Evolutionary conservation across 352 stramenopile genomes (phyloP).

Genomic region (Bremia lactucae): DNA sequence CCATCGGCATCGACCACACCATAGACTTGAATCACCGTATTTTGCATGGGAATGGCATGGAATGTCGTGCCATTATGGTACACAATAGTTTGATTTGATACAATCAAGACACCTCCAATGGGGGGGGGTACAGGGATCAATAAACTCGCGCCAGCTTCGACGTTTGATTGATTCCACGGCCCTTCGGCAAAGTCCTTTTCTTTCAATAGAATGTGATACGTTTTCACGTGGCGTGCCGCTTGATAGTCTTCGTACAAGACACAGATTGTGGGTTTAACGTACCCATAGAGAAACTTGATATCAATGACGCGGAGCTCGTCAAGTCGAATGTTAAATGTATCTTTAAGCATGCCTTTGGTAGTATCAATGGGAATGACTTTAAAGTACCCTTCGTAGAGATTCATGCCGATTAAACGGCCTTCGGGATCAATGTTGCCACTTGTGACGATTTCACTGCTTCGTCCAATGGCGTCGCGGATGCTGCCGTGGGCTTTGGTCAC

Average conservation of each 20-base stretch:
- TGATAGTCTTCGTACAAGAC: constrained; percentile 89
- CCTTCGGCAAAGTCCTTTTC: constrained; percentile 86
- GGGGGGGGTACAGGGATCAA: constrained; percentile 83
- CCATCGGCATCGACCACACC: constrained; percentile 82
- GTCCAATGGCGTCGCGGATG: constrained; percentile 78
- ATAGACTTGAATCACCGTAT: constrained; percentile 85
- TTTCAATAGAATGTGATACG: constrained; percentile 84
- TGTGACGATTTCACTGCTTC: constrained; percentile 83
- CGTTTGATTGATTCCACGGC: constrained; percentile 84
- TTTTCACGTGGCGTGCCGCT: constrained; percentile 85
- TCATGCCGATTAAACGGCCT: constrained; percentile 82
- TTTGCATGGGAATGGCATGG: constrained; percentile 87
- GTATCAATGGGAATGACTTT: constrained; percentile 85
- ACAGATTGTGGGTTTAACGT: constrained; percentile 83
- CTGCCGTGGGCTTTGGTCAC: constrained; percentile 81
- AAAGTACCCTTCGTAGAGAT: constrained; percentile 87
- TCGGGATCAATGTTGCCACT: constrained; percentile 84
- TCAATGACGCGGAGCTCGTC: constrained; percentile 89
- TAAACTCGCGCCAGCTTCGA: constrained; percentile 79
- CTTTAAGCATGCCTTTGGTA: constrained; percentile 60
- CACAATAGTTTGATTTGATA: constrained; percentile 87
- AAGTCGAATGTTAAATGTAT: constrained; percentile 89
- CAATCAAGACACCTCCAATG: constrained; percentile 81
- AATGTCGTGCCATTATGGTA: constrained; percentile 86
- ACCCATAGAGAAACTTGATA: constrained; percentile 88